Evolutionary conservation across 352 stramenopile species (phyloP).

Genomic region (Peronospora farinosa): DNA sequence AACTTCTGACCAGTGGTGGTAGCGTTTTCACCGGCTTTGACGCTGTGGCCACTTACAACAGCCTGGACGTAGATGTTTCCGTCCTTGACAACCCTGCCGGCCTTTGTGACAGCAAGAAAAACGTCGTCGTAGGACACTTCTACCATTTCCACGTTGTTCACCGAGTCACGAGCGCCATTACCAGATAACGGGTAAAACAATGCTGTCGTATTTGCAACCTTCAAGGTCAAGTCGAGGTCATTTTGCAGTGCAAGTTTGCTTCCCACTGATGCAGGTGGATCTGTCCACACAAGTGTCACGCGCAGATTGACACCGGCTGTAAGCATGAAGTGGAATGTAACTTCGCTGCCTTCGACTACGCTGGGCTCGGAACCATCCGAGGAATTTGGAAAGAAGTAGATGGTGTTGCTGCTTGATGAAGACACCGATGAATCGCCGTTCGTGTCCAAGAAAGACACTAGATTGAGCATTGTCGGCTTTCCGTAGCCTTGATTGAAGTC

Average conservation of each 20-base stretch:
- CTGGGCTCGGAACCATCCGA: conserved; percentile 44
- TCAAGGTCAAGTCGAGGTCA: conserved; percentile 60
- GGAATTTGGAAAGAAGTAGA: conserved; percentile 54
- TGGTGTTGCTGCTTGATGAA: conserved; percentile 22
- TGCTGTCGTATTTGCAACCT: conserved; percentile 40
- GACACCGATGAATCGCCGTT: conserved; percentile 13
- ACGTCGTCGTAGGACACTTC: conserved; percentile 54
- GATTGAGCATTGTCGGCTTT: conserved; percentile 57
- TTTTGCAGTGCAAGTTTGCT: conserved; percentile 56
- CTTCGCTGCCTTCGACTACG: conserved; percentile 40
- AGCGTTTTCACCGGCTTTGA: conserved; percentile 47
- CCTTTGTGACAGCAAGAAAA: conserved; percentile 26
- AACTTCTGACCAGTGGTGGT: conserved; percentile 53
- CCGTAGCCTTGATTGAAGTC: conserved; percentile 76
- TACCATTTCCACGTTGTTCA: conserved; percentile 82
- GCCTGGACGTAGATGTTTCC: conserved; percentile 53
- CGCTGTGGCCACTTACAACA: conserved; percentile 51
- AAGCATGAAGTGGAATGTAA: conserved; percentile 54
- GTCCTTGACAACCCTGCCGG: conserved; percentile 28
- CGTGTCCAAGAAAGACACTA: conserved; percentile 39
- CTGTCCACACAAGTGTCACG: conserved; percentile 67
- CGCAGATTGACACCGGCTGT: conserved; percentile 47
- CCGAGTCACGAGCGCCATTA: conserved; percentile 47
- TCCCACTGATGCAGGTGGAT: conserved; percentile 51
- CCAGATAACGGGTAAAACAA: conserved; percentile 58